Conservation (phyloP, 192 early-diverging fungal genomes). For the Mortierella hygrophila region DNA sequence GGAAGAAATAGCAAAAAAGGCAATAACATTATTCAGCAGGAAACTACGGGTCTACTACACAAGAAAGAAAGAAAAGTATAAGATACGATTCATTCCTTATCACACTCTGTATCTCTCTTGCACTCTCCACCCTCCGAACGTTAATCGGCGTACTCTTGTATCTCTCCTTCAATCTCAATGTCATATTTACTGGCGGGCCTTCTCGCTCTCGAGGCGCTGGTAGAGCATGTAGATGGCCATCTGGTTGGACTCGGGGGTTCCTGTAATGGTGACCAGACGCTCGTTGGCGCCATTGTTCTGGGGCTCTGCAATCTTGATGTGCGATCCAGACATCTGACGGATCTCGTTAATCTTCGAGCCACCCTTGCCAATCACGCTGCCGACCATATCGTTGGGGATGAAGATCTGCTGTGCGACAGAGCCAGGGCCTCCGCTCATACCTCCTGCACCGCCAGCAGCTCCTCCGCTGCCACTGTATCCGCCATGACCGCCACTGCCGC, state of each 20-base stretch:
- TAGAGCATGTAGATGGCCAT: slow-evolving; percentile 94
- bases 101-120: background rate
- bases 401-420: slow-evolving; percentile 72
- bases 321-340: slow-evolving; percentile 80
- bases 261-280: slow-evolving; percentile 92
- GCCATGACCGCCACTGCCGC: slow-evolving; percentile 21
- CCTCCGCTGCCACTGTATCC: slow-evolving; percentile 13
- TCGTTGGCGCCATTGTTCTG: slow-evolving; percentile 73
- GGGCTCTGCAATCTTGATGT: slow-evolving; percentile 91
- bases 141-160: too few relatives aligned
- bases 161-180: background rate
- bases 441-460: slow-evolving; percentile 1
- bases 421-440: slow-evolving; percentile 34
- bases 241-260: slow-evolving; percentile 88
- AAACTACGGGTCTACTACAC: background rate
- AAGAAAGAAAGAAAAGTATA: background rate
- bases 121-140: background rate
- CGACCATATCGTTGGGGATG: slow-evolving; percentile 79
- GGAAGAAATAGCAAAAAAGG: background rate
- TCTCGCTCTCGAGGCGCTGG: slow-evolving; percentile 88
- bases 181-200: slow-evolving; percentile 51
- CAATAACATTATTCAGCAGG: background rate
- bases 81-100: too few relatives aligned
- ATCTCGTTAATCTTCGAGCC: slow-evolving; percentile 88
- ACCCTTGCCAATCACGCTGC: slow-evolving; percentile 96